Conservation (phyloP, 495 filamentous ascomycete species). For the Neurospora terricola region DNA sequence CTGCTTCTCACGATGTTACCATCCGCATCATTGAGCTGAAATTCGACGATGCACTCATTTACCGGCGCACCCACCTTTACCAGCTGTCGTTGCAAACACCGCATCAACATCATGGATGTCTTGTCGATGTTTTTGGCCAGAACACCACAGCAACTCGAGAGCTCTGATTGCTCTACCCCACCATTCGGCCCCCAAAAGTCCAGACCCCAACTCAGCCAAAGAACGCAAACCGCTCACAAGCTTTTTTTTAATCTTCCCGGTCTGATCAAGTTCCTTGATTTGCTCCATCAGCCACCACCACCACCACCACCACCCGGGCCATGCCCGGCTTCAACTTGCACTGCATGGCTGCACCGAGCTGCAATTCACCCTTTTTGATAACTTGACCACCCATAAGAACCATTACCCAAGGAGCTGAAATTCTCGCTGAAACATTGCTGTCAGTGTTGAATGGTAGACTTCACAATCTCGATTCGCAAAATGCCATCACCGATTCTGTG, state of each 20-base stretch:
- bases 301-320: not conserved
- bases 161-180: not conserved
- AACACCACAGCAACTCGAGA: not conserved
- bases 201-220: not conserved
- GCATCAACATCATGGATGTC: not conserved
- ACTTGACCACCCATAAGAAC: not conserved
- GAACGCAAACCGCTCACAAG: not conserved
- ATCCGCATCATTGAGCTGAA: not conserved
- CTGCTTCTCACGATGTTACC: not conserved
- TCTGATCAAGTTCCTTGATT: not conserved
- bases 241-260: not conserved
- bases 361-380: not conserved
- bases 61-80: not conserved
- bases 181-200: not conserved
- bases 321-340: not conserved
- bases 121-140: not conserved
- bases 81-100: not conserved
- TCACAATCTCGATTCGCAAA: not conserved
- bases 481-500: not conserved
- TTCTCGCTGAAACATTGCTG: not conserved
- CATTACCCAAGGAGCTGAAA: not conserved
- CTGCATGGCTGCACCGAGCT: not conserved
- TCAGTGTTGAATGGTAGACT: not conserved
- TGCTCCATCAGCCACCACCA: not conserved
- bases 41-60: not conserved